Evolutionary conservation across 108 stramenopile species (phyloP), one percentile per base, ranked within the genome.

Genomic region (Skeletonema menzelii): DNA sequence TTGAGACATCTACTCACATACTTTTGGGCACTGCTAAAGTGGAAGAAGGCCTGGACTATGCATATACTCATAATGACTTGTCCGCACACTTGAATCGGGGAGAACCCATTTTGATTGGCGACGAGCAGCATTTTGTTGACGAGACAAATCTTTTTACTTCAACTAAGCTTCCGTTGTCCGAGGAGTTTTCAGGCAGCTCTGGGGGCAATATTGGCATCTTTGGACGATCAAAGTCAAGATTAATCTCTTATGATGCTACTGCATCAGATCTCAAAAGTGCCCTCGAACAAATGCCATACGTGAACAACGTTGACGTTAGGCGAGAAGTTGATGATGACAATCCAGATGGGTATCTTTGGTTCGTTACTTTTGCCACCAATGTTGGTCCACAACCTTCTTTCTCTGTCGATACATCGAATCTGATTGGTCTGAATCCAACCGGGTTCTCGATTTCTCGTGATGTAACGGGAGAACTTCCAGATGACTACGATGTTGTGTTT

Each of bases 331-430:
- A 65, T 58, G 80, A 67, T 17, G n/a, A n/a, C 32, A 24, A 35
- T 55, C 19, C 49, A 8, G 49, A 53, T 40, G 93, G 90, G 8
- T 94, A 76, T 69, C 19, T 57, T 3, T 95, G 92, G 92, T 63
- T 63, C 34, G 75, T 95, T 27, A 91, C 92, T 4, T 95, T 95
- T 65, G 49, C 66, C 4, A 75, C 88, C 10, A 83, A 91, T 44
- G 63, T 88, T 37, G 94, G 94, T n/a, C 80, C 92, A 27, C 84
- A 91, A 20, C 87, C 86, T 4, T 56, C 75, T 38, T 76, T 94
- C 56, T 63, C 59, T 37, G 69, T 74, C 0, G 76, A 82, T 46
- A 64, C 79, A n/a, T 28, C 63, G 7, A 31, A 56, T 15, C 59
- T 86, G 20, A 61, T 80, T 67, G 77, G 84, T 20, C 59, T 63